phyloP scores from a whole-genome alignment of 2,329 filamentous ascomycete genomes.

The Fusarium luffae region DNA sequence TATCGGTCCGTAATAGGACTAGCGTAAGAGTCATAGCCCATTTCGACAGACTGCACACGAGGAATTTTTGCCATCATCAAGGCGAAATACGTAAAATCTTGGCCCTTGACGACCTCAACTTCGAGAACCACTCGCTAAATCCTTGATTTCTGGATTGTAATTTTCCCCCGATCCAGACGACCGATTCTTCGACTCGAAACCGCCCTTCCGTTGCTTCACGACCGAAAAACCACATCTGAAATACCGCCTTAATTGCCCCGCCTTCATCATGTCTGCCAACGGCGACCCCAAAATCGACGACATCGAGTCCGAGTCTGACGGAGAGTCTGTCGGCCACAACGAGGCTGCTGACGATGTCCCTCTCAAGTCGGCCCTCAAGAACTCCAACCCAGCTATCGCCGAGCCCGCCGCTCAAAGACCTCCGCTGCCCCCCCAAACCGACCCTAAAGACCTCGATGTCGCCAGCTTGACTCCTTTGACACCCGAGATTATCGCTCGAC shows the following conservation, averaged over 20 bases:
- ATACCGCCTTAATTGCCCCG: slow-evolving; percentile 46
- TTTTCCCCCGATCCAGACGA: slow-evolving; percentile 33
- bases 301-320: slow-evolving; percentile 77
- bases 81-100: slow-evolving; percentile 50
- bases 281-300: slow-evolving; percentile 75
- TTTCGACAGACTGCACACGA: slow-evolving; percentile 53
- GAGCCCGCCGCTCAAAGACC: slow-evolving; percentile 66
- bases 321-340: slow-evolving; percentile 71
- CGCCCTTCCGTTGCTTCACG: slow-evolving; percentile 21
- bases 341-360: slow-evolving; percentile 73
- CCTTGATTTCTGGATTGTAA: slow-evolving; percentile 32
- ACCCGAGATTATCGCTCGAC: slow-evolving; percentile 95
- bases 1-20: slow-evolving; percentile 52
- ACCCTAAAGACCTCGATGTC: slow-evolving; percentile 89
- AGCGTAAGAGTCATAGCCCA: slow-evolving; percentile 55
- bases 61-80: slow-evolving; percentile 56
- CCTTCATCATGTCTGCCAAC: slow-evolving; percentile 64
- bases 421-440: slow-evolving; percentile 84
- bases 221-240: slow-evolving; percentile 40
- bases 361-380: slow-evolving; percentile 89
- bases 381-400: slow-evolving; percentile 65
- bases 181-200: slow-evolving; percentile 23
- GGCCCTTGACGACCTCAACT: slow-evolving; percentile 34
- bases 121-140: slow-evolving; percentile 29
- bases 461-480: slow-evolving; percentile 84